Evolutionary conservation across 345 rosid species (phyloP).

Genomic region (Tarenaya hassleriana): DNA sequence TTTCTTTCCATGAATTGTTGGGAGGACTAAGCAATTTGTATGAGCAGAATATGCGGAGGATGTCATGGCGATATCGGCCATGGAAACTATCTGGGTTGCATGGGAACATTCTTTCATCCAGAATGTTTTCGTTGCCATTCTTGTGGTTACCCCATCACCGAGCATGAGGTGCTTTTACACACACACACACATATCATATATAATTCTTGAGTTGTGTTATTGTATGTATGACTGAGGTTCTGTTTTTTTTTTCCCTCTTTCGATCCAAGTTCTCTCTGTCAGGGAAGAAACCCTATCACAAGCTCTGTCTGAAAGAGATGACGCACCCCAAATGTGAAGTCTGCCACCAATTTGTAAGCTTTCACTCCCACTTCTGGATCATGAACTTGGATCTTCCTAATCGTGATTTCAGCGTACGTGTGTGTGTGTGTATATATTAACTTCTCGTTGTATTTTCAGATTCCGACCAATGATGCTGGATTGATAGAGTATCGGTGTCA

Average conservation of each 20-base stretch:
- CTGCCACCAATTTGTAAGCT: slow-evolving; percentile 83
- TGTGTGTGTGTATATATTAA: not conserved
- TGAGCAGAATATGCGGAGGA: slow-evolving; percentile 64
- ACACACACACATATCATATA: not conserved
- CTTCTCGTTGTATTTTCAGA: slow-evolving; percentile 32
- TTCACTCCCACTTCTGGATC: slow-evolving; percentile 1
- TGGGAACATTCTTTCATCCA: slow-evolving; percentile 84
- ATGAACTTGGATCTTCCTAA: not conserved
- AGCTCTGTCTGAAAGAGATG: slow-evolving; percentile 81
- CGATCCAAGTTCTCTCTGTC: slow-evolving; percentile 69
- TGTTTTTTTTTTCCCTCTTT: slow-evolving; percentile 29
- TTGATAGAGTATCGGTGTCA: slow-evolving; percentile 92
- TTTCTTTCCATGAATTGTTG: not conserved
- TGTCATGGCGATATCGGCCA: slow-evolving; percentile 58
- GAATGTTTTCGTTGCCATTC: slow-evolving; percentile 75
- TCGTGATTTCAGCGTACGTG: no score
- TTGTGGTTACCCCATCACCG: slow-evolving; percentile 67
- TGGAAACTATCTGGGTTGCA: slow-evolving; percentile 76
- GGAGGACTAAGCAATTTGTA: not conserved
- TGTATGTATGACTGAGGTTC: slow-evolving; percentile 13
- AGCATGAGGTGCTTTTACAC: slow-evolving; percentile 51
- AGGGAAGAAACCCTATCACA: slow-evolving; percentile 73
- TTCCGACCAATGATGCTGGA: slow-evolving; percentile 77
- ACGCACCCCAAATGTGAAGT: slow-evolving; percentile 97
- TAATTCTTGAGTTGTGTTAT: slow-evolving; percentile 15